Evolutionary conservation across 495 filamentous ascomycete genomes (phyloP).

Genomic region (Glarea lozoyensis): DNA sequence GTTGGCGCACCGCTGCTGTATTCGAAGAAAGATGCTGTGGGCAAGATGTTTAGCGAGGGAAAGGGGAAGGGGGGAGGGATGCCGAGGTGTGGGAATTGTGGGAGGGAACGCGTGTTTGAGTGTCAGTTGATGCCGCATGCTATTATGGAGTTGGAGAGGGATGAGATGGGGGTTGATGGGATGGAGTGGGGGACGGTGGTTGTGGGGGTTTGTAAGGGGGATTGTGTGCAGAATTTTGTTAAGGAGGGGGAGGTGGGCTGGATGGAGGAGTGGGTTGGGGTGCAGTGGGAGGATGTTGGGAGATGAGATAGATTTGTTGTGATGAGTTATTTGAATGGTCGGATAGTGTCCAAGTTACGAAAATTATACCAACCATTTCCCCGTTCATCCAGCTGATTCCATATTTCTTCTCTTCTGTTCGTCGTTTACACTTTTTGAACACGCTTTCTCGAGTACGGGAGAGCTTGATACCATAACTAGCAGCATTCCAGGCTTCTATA

Average conservation of each 20-base stretch:
- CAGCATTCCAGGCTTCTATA: too few species aligned
- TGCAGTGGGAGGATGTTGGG: conserved; percentile 86
- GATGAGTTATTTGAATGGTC: not conserved
- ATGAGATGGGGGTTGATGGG: conserved; percentile 68
- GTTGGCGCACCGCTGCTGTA: conserved; percentile 74
- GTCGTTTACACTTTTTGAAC: too few species aligned
- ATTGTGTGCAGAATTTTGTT: conserved; percentile 52
- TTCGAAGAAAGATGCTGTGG: conserved; percentile 63
- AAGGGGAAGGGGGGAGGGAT: conserved; percentile 31
- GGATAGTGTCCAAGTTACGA: too few species aligned
- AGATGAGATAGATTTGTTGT: conserved; percentile 4
- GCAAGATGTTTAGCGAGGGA: conserved; percentile 43
- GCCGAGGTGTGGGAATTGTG: conserved; percentile 71
- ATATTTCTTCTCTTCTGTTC: too few species aligned
- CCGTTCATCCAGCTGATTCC: too few species aligned
- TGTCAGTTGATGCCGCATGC: conserved; percentile 85
- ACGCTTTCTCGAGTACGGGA: too few species aligned
- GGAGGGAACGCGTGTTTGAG: conserved; percentile 72
- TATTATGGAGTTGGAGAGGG: conserved; percentile 80
- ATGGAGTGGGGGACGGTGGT: conserved; percentile 99
- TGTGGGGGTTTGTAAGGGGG: conserved; percentile 67
- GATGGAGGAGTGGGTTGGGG: conserved; percentile 90
- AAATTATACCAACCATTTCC: too few species aligned
- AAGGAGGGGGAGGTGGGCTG: conserved; percentile 50
- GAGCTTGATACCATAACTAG: too few species aligned